These are phyloP conservation scores for Mycena filopes DNA, from an alignment of 768 basidiomycete species.

Conservation along the genomic window DNA sequence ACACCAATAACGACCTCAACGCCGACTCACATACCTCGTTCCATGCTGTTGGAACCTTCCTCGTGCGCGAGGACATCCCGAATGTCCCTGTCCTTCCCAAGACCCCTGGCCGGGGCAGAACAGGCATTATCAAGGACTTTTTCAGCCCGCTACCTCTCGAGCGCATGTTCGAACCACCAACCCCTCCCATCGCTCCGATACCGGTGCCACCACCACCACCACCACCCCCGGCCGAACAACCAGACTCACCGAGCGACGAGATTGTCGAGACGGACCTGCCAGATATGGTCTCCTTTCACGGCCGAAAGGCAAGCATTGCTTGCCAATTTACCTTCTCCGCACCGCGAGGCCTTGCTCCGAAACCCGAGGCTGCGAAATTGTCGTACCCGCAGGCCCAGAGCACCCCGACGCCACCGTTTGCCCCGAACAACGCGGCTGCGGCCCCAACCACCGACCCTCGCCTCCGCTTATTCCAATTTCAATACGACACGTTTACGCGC, in stretches of 20 bases:
- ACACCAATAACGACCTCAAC: conserved; percentile 54
- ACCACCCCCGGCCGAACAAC: conserved; percentile 26
- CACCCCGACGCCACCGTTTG: conserved; percentile 59
- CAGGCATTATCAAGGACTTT: conserved; percentile 77
- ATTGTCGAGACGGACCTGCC: conserved; percentile 63
- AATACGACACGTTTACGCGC: conserved; percentile 96
- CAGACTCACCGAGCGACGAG: conserved; percentile 47
- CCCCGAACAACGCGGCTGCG: conserved; percentile 38
- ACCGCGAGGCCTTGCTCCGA: conserved; percentile 52
- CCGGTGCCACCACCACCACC: conserved; percentile 28
- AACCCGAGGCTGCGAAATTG: conserved; percentile 40
- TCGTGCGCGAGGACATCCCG: conserved; percentile 76
- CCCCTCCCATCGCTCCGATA: conserved; percentile 63
- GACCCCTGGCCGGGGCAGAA: conserved; percentile 72
- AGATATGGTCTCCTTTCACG: conserved; percentile 57
- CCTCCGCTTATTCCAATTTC: conserved; percentile 89
- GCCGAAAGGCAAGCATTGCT: conserved; percentile 57
- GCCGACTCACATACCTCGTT: conserved; percentile 43
- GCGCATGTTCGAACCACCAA: conserved; percentile 94
- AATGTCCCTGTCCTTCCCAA: conserved; percentile 66
- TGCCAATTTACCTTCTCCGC: conserved; percentile 82
- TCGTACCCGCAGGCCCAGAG: conserved; percentile 68
- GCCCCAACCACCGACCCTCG: conserved; percentile 73
- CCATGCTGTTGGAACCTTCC: conserved; percentile 71
- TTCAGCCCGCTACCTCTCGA: conserved; percentile 91